Percentiles rank a stretch among this genome's conserved stretches.
phyloP scores from a whole-genome alignment of 1,284 basidiomycete genomes.

The Marasmius fiardii region DNA sequence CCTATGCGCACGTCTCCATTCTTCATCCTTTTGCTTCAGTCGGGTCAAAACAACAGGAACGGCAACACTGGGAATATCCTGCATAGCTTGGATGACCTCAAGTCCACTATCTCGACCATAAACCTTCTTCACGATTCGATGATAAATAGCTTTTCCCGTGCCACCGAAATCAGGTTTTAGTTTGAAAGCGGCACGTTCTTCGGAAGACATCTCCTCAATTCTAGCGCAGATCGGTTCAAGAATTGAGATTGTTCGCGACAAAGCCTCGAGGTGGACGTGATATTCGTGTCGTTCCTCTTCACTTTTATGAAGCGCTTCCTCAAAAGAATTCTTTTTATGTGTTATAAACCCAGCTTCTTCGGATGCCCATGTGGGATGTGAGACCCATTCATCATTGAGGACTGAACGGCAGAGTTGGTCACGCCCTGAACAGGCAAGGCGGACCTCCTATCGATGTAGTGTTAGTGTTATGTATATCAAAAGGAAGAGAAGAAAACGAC shows the following conservation, averaged over 20 bases:
- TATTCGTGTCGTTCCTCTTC: slow-evolving; percentile 99
- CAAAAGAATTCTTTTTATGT: slow-evolving; percentile 97
- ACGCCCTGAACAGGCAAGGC: slow-evolving; percentile 89
- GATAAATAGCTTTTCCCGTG: slow-evolving; percentile 85
- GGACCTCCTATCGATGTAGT: slow-evolving; percentile 71
- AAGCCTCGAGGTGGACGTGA: slow-evolving; percentile 94
- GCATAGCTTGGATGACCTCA: slow-evolving; percentile 89
- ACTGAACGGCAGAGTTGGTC: slow-evolving; percentile 96
- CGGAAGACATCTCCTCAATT: slow-evolving; percentile 86
- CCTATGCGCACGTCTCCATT: slow-evolving; percentile 92
- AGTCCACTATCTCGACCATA: slow-evolving; percentile 83
- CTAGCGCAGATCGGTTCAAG: slow-evolving; percentile 88
- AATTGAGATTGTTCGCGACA: slow-evolving; percentile 88
- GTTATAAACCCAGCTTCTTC: slow-evolving; percentile 93
- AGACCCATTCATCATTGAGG: slow-evolving; percentile 95
- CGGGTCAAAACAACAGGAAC: slow-evolving; percentile 91
- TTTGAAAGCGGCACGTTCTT: slow-evolving; percentile 83
- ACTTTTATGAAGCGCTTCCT: slow-evolving; percentile 93
- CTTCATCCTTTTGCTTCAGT: slow-evolving; percentile 94
- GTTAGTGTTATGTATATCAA: slow-evolving; percentile 2
- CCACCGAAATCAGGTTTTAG: slow-evolving; percentile 91
- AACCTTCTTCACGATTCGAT: slow-evolving; percentile 92
- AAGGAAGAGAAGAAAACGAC: slow-evolving; percentile 33
- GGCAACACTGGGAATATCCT: slow-evolving; percentile 89
- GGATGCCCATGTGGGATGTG: slow-evolving; percentile 97